Evolutionary conservation across 2,329 filamentous ascomycete genomes (phyloP).

Genomic region (Huntiella decipiens): DNA sequence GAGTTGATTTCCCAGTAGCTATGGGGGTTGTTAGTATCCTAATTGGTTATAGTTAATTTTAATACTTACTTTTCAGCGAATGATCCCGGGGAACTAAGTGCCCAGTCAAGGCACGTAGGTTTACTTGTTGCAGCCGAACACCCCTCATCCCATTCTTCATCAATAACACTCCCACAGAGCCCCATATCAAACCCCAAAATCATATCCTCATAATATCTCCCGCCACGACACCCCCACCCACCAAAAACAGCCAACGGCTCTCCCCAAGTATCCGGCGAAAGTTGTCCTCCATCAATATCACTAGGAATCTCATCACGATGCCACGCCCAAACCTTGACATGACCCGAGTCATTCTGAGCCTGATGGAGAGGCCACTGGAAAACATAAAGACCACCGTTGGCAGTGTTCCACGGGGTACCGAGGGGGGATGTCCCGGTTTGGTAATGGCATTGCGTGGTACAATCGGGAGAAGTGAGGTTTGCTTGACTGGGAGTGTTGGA

Average conservation of each 20-base stretch:
- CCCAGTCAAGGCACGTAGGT: constrained; percentile 24
- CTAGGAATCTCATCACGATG: constrained; percentile 41
- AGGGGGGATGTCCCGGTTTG: constrained; percentile 22
- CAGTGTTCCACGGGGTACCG: constrained; percentile 47
- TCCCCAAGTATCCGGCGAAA: constrained; percentile 49
- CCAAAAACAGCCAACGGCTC: constrained; percentile 52
- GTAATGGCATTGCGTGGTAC: constrained; percentile 5
- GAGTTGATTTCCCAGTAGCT: constrained; percentile 35
- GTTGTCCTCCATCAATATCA: constrained; percentile 40
- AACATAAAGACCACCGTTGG: constrained; percentile 48
- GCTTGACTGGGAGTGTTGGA: not conserved
- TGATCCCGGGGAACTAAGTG: not conserved
- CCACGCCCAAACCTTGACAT: constrained; percentile 50
- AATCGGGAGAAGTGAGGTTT: constrained; percentile 1
- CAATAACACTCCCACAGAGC: constrained; percentile 64
- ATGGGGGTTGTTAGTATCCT: constrained; percentile 11
- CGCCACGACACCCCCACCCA: constrained; percentile 41
- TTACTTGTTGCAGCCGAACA: constrained; percentile 20
- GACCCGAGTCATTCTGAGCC: not conserved
- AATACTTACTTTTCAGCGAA: constrained; percentile 8
- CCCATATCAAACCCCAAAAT: constrained; percentile 54
- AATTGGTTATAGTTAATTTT: not conserved
- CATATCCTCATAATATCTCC: constrained; percentile 46
- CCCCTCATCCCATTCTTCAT: constrained; percentile 21
- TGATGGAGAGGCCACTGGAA: constrained; percentile 42